A percentile compares a stretch with the other conserved stretches of the same genome.
phyloP scores from a whole-genome alignment of 2,329 filamentous ascomycete species.

The Colletotrichum cuscutae region DNA sequence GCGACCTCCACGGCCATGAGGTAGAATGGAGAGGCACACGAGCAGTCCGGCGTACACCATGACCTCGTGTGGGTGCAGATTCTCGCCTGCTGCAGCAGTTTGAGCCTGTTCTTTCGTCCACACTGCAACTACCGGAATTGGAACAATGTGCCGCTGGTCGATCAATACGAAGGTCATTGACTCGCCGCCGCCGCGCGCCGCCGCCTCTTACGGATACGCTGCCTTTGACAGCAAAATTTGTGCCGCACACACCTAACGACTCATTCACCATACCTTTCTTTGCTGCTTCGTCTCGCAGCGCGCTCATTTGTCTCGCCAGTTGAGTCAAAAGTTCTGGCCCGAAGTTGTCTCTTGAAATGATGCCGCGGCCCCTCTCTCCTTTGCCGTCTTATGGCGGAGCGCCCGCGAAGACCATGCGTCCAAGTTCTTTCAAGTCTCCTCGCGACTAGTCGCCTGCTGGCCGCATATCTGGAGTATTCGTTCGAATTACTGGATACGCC shows the following conservation, averaged over 20 bases:
- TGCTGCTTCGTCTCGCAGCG: constrained; percentile 5
- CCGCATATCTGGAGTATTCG: constrained; percentile 1
- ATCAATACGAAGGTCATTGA: constrained; percentile 14
- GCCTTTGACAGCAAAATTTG: constrained; percentile 9
- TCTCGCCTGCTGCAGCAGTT: constrained; percentile 23
- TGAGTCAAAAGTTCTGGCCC: constrained; percentile 9
- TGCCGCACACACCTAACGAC: neutral
- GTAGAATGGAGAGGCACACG: neutral
- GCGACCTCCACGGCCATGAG: constrained; percentile 14
- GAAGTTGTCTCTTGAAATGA: constrained; percentile 3
- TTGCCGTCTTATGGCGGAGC: neutral
- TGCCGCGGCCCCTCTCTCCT: neutral
- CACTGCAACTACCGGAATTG: constrained; percentile 22
- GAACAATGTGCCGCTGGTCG: constrained; percentile 15
- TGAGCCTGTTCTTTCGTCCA: constrained; percentile 11
- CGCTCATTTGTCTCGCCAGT: constrained; percentile 19
- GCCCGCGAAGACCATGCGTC: constrained; percentile 15
- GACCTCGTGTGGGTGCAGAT: neutral
- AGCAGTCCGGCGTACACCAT: neutral
- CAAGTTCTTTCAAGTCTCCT: constrained; percentile 17
- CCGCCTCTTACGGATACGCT: neutral
- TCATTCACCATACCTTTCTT: neutral
- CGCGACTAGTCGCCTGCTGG: constrained; percentile 7
- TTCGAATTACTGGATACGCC: neutral
- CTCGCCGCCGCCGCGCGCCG: constrained; percentile 7